Conservation (phyloP, 2,329 filamentous ascomycete species). For the Penicillium concentricum region DNA sequence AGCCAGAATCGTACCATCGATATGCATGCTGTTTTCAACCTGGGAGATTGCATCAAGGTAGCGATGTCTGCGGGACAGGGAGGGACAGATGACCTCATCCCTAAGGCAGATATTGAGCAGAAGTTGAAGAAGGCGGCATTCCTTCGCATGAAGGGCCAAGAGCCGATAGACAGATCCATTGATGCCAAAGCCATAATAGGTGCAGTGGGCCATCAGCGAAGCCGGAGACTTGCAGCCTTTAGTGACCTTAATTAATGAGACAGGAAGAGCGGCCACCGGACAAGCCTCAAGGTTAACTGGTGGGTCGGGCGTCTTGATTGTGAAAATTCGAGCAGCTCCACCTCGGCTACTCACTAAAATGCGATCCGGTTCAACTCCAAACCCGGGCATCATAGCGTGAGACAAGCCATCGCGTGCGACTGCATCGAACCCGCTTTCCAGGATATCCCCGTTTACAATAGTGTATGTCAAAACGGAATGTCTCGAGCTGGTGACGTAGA, state of each 20-base stretch:
- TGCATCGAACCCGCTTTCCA: constrained; percentile 36
- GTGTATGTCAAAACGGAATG: constrained; percentile 55
- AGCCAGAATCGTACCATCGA: constrained; percentile 66
- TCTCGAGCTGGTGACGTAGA: constrained; percentile 55
- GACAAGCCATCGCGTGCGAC: constrained; percentile 34
- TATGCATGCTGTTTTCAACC: constrained; percentile 55
- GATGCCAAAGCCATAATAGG: constrained; percentile 64
- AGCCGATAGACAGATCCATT: constrained; percentile 72
- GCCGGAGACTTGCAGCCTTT: constrained; percentile 17
- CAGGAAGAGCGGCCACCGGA: constrained; percentile 34
- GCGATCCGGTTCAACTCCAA: constrained; percentile 44
- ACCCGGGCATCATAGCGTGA: constrained; percentile 28
- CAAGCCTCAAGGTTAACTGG: constrained; percentile 30
- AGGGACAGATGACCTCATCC: constrained; percentile 52
- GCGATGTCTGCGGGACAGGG: constrained; percentile 36
- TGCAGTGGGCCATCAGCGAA: constrained; percentile 33
- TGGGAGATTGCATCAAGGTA: constrained; percentile 36
- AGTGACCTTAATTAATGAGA: constrained; percentile 35
- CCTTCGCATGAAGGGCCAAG: constrained; percentile 59
- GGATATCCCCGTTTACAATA: constrained; percentile 37
- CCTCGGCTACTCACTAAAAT: constrained; percentile 53
- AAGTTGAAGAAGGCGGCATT: constrained; percentile 69
- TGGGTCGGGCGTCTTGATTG: constrained; percentile 17
- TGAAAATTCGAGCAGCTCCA: constrained; percentile 49
- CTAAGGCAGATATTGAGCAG: constrained; percentile 66